phyloP scores from a whole-genome alignment of 108 stramenopile species.

The Stephanodiscus triporus region DNA sequence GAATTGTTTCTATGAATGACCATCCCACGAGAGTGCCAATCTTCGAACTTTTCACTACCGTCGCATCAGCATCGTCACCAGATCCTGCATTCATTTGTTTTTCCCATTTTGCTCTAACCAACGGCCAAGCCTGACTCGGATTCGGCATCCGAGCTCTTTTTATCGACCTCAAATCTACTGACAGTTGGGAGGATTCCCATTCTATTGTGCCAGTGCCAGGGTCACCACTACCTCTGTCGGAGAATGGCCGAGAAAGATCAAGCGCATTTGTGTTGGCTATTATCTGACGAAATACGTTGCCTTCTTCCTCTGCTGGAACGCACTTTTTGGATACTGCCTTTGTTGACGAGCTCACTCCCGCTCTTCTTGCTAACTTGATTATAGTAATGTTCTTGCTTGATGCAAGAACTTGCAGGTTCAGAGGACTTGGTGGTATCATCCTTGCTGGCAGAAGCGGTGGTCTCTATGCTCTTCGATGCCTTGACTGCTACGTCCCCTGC shows the following conservation, averaged over 20 bases:
- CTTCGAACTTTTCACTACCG: not conserved
- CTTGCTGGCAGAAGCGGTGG: not conserved
- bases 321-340: conserved; percentile 6
- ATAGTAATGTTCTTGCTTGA: not conserved
- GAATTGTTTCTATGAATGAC: conserved; percentile 16
- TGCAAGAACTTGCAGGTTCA: not conserved
- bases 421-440: not conserved
- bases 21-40: conserved; percentile 14
- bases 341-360: too few relatives aligned
- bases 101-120: conserved; percentile 65
- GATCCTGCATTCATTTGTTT: not conserved
- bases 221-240: not conserved
- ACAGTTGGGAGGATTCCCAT: not conserved
- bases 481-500: not conserved
- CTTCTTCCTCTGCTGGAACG: conserved; percentile 2
- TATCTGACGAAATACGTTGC: not conserved
- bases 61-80: conserved; percentile 6
- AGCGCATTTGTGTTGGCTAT: conserved; percentile 3
- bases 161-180: conserved; percentile 15
- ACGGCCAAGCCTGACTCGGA: conserved; percentile 52
- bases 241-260: conserved; percentile 22
- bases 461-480: not conserved
- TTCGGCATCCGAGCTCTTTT: conserved; percentile 49
- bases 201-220: not conserved
- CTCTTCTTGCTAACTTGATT: too few relatives aligned